Base-by-base conservation (phyloP, 345 rosid species). In the Limnanthes douglasii region DNA sequence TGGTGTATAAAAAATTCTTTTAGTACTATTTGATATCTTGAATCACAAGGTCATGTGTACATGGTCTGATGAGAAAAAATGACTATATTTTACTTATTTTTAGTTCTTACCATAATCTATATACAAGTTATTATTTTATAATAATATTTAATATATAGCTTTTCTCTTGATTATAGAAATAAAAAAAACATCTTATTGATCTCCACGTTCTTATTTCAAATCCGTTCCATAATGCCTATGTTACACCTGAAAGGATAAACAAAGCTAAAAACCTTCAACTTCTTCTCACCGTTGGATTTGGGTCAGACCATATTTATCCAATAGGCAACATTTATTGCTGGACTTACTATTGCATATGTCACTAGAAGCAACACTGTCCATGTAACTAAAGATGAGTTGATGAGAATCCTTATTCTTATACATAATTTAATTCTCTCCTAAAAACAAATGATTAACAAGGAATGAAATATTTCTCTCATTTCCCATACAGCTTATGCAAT, bases 141-240 rank as follows among this genome's bases (percentile, higher is more conserved):
- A n/a, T n/a, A n/a, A 13, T 5, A 15, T 39, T 39, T 22, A 18
- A 1, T 13, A 3, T 4, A 2, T 8, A 23, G 28, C 18, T 5
- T 6, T 22, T 10, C 32, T 30, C 33, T 16, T 8, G 34, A 12
- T 53, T 19, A 31, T 78, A 82, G 85, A 82, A 21, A 81, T 79
- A 8, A 86, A n/a, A 83, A 56, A 88, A 79, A 57, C 97, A 83
- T 47, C 68, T 88, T 39, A 81, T 74, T 9, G 93, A 88, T 60
- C 74, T 73, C 30, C 78, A 88, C 36, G 84, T 79, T 44, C 80
- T 88, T 40, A 88, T 88, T 50, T 32, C 78, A 0, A 83, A 95
- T 2, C 97, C 95, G 0, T 88, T 88, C 68, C 97, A 88, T 54
- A 95, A 93, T 2, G 95, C 95, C 24, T 83, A 88, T 41, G 90